Evolutionary conservation across 352 stramenopile species (phyloP).

Genomic region (Globisporangium abappressorium): DNA sequence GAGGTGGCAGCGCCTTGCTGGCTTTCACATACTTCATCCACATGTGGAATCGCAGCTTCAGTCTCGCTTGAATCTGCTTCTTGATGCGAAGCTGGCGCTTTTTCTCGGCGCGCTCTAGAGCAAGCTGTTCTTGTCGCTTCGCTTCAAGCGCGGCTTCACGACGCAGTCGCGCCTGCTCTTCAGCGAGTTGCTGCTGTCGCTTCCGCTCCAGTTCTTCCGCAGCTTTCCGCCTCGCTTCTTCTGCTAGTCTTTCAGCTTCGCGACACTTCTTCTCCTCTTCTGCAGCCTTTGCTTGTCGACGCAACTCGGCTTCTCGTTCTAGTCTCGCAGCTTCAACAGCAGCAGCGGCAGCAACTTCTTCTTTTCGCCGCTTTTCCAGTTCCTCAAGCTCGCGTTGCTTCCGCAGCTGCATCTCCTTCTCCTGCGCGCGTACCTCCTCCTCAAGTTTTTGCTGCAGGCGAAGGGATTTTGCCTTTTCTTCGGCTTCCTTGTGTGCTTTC

Average conservation of each 20-base stretch:
- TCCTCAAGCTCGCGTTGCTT: slow-evolving; percentile 18
- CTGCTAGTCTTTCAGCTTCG: slow-evolving; percentile 26
- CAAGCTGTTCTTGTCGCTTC: slow-evolving; percentile 42
- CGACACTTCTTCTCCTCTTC: slow-evolving; percentile 40
- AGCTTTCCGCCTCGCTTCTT: slow-evolving; percentile 35
- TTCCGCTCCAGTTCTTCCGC: slow-evolving; percentile 39
- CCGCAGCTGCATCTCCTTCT: slow-evolving; percentile 13
- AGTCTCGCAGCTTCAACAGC: slow-evolving; percentile 8
- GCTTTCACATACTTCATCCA: slow-evolving; percentile 68
- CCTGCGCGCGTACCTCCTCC: slow-evolving; percentile 8
- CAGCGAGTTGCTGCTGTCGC: slow-evolving; percentile 41
- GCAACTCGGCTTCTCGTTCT: slow-evolving; percentile 23
- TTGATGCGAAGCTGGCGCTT: slow-evolving; percentile 29
- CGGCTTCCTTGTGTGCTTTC: slow-evolving; percentile 21
- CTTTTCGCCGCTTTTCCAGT: slow-evolving; percentile 21
- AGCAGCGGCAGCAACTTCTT: slow-evolving; percentile 22
- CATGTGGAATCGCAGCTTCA: slow-evolving; percentile 53
- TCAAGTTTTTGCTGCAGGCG: slow-evolving; percentile 16
- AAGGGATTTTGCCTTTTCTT: slow-evolving; percentile 32
- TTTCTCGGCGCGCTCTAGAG: slow-evolving; percentile 39
- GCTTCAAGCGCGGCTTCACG: slow-evolving; percentile 48
- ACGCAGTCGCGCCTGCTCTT: slow-evolving; percentile 34
- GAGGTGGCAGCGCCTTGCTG: slow-evolving; percentile 37
- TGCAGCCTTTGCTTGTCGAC: slow-evolving; percentile 24
- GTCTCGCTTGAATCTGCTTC: slow-evolving; percentile 49